Evolutionary conservation across 495 filamentous ascomycete genomes (phyloP), one percentile per base, ranked within the genome.

Genomic region (Penicillium fimorum): DNA sequence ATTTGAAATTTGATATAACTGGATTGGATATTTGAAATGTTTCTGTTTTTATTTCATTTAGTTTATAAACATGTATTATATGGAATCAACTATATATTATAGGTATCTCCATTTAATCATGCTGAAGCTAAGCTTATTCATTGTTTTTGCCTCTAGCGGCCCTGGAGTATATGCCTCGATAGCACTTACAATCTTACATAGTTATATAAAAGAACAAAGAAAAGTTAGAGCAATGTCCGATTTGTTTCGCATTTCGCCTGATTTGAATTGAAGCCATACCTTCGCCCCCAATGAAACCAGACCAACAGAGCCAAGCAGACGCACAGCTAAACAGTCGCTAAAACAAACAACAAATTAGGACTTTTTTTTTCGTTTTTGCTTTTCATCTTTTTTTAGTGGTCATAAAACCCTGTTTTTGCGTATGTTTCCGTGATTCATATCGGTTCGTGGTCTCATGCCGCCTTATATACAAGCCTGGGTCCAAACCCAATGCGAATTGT

Each of bases 381-480:
- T 43, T 45, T 18, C 22, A 35, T 12, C 5, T 25, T 33, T 50
- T 57, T 51, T 43, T 29, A 12, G 13, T 20, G 40, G 54, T 43
- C 32, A 29, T 45, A 20, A 27, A 32, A 46, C 38, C 35, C 4
- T 37, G 2, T 48, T 35, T 37, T 5, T 29, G 27, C 25, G n/a
- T 33, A 49, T 35, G 49, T 40, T 56, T 32, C 7, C 6, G 13
- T 46, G 20, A 13, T 41, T 40, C 48, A 33, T 54, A 50, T 25
- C 42, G 51, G 22, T 17, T 57, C 61, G 45, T 53, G 42, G 22
- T 43, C 38, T 49, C 30, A 55, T 40, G 57, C 35, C 59, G 40
- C 40, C 30, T 15, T 57, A 51, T 57, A 29, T 49, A 57, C 55
- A 57, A 50, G 53, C 45, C 11, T 35, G 46, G 47, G 47, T 20